Evolutionary conservation across 148 eudicot species (phyloP).

Genomic region (Silene conica): DNA sequence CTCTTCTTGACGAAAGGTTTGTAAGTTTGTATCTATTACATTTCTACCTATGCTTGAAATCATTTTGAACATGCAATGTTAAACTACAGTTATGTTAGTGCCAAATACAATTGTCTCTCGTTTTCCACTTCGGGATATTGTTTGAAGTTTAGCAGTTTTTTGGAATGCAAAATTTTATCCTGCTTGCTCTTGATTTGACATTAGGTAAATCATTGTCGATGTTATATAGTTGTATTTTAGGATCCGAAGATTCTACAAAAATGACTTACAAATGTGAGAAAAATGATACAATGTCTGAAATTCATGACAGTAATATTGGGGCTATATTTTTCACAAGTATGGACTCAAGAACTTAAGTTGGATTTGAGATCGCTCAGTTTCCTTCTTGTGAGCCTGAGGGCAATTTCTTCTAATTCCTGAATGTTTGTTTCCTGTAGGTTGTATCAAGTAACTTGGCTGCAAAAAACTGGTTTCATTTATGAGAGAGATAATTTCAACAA

Average conservation of each 20-base stretch:
- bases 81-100: background rate
- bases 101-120: background rate
- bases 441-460: slow-evolving; percentile 91
- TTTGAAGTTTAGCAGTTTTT: no score
- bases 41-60: background rate
- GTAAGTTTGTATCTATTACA: background rate
- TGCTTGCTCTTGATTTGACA: no score
- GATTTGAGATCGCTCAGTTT: background rate
- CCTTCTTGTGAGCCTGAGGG: background rate
- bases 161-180: no score
- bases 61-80: background rate
- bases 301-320: background rate
- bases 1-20: slow-evolving; percentile 73
- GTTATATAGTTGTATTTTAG: no score
- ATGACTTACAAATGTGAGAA: no score
- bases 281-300: no score
- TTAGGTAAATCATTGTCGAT: no score
- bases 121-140: no score
- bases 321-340: background rate
- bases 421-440: slow-evolving; percentile 66
- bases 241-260: no score
- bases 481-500: slow-evolving; percentile 63
- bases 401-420: slow-evolving; percentile 26
- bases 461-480: slow-evolving; percentile 80
- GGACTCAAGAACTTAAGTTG: background rate